Percentiles rank a stretch among this genome's conserved stretches.
Conservation (phyloP, 1,284 basidiomycete species). For the Albatrellus sp. region DNA sequence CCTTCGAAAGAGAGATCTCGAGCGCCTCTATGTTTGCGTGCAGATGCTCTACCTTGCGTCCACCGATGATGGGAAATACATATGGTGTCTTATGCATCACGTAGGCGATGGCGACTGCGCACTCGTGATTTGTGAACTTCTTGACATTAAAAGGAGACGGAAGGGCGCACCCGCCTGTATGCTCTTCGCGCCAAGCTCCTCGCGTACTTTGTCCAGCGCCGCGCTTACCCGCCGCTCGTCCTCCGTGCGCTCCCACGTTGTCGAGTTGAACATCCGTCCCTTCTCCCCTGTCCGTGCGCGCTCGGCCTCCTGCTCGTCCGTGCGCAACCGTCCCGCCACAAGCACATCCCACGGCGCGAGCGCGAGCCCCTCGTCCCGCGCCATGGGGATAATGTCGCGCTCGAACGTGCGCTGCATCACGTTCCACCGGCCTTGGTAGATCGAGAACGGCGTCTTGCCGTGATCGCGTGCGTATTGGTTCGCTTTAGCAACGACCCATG, state of each 20-base stretch:
- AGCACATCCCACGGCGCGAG: slow-evolving; percentile 29
- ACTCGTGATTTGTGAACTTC: too few relatives aligned
- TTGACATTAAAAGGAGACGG: background rate
- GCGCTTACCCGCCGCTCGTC: slow-evolving; percentile 10
- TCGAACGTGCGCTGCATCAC: slow-evolving; percentile 37
- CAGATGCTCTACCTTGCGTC: slow-evolving; percentile 21
- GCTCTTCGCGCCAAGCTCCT: slow-evolving; percentile 25
- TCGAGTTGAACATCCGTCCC: slow-evolving; percentile 5
- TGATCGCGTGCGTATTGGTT: slow-evolving; percentile 14
- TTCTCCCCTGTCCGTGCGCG: slow-evolving; percentile 8
- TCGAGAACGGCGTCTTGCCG: slow-evolving; percentile 30
- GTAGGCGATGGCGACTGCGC: slow-evolving; percentile 9
- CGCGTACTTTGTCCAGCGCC: slow-evolving; percentile 21
- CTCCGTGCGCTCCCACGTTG: slow-evolving; percentile 12
- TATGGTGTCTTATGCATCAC: slow-evolving; percentile 16
- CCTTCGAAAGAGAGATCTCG: slow-evolving; percentile 16
- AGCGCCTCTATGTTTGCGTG: slow-evolving; percentile 21
- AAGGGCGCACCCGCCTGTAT: slow-evolving; percentile 15
- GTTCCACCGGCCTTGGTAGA: slow-evolving; percentile 44
- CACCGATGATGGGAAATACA: slow-evolving; percentile 22
- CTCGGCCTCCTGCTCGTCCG: slow-evolving; percentile 21
- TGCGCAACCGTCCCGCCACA: slow-evolving; percentile 22
- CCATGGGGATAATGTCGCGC: slow-evolving; percentile 45
- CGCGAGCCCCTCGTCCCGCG: slow-evolving; percentile 23
- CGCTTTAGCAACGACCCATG: slow-evolving; percentile 18